These are phyloP conservation scores for Zymoseptoria brevis DNA, from an alignment of 2,329 filamentous ascomycete genomes.

Conservation along the genomic window DNA sequence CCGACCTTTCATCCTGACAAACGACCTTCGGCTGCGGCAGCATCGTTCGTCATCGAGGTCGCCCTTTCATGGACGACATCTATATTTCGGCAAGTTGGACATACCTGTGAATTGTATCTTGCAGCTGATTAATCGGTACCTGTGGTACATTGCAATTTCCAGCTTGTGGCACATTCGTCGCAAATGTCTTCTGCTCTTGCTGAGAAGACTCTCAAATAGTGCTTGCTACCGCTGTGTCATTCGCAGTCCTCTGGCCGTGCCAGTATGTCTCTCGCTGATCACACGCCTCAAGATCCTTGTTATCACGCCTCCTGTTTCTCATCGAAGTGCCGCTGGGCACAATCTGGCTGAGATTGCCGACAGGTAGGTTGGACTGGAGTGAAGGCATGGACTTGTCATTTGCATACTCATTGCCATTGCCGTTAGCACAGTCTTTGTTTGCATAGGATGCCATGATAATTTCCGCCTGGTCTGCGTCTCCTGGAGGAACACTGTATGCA, in stretches of 20 bases:
- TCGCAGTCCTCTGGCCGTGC: not conserved
- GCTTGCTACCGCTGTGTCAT: not conserved
- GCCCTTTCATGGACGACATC: no score
- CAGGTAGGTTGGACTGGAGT: slow-evolving; percentile 12
- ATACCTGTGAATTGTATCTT: no score
- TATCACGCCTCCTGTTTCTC: slow-evolving; percentile 10
- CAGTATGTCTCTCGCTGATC: not conserved
- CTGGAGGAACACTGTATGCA: not conserved
- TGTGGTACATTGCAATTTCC: no score
- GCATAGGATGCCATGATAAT: not conserved
- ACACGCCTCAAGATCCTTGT: slow-evolving; percentile 9
- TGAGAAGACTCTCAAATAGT: not conserved
- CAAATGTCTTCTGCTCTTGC: no score
- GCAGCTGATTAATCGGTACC: no score
- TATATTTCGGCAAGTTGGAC: no score
- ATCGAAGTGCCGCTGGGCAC: slow-evolving; percentile 10
- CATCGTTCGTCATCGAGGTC: no score
- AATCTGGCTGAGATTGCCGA: slow-evolving; percentile 15
- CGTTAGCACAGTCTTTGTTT: slow-evolving; percentile 5
- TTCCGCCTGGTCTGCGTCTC: not conserved
- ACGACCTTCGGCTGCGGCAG: no score
- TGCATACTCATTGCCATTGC: slow-evolving; percentile 4
- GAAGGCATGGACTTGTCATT: slow-evolving; percentile 4
- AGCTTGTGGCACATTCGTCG: no score
- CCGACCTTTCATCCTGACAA: no score